phyloP scores from a whole-genome alignment of 1,284 basidiomycete species.

The Ustilago nuda region DNA sequence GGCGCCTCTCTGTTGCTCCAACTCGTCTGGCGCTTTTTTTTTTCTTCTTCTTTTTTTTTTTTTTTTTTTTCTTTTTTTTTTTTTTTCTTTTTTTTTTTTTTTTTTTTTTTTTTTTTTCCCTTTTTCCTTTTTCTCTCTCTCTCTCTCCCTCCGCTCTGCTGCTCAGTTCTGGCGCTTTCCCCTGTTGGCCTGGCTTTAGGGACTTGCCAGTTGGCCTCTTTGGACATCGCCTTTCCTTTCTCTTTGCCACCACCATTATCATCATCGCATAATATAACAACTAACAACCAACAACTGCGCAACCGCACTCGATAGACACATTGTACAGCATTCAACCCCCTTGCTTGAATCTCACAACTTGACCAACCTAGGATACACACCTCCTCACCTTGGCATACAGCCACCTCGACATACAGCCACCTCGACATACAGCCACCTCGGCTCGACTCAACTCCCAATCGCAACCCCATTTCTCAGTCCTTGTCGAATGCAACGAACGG shows the following conservation, averaged over 20 bases:
- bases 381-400: background rate
- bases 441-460: background rate
- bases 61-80: constrained; percentile 3
- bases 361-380: constrained; percentile 5
- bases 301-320: no score
- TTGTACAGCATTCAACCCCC: background rate
- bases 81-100: background rate
- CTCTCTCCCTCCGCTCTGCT: background rate
- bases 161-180: background rate
- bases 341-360: background rate
- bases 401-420: background rate
- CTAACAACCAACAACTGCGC: background rate
- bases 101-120: background rate
- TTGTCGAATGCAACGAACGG: background rate
- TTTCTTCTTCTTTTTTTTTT: background rate
- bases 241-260: constrained; percentile 3
- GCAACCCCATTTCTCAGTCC: background rate
- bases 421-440: background rate
- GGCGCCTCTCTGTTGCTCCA: background rate
- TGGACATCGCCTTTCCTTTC: background rate
- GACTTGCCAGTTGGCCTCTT: background rate
- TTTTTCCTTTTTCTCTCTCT: background rate
- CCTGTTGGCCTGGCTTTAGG: background rate
- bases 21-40: constrained; percentile 5
- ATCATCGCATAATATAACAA: constrained; percentile 4